phyloP scores from a whole-genome alignment of 257 asterid species.

The Plantago major region DNA sequence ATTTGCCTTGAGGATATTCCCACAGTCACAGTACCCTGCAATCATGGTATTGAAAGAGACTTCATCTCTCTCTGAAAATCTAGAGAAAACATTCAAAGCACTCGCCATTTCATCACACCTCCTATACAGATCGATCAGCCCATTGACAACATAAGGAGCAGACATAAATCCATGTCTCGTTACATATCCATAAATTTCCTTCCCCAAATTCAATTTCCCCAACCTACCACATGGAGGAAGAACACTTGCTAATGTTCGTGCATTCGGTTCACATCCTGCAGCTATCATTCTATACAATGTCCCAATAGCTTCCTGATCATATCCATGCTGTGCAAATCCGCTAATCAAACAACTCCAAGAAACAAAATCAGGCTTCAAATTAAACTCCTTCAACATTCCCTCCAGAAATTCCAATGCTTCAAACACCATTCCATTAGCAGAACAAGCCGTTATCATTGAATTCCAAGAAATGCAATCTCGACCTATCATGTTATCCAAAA shows the following conservation, averaged over 20 bases:
- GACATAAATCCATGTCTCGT: conserved; percentile 52
- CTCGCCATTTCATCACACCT: conserved; percentile 56
- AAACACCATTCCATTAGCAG: conserved; percentile 44
- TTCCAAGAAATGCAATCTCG: conserved; percentile 79
- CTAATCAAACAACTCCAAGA: conserved; percentile 75
- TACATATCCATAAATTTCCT: conserved; percentile 67
- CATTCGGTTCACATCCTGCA: conserved; percentile 54
- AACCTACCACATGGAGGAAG: conserved; percentile 74
- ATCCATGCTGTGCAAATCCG: conserved; percentile 65
- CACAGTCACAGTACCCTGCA: conserved; percentile 60
- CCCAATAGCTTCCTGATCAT: conserved; percentile 54
- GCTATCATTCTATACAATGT: conserved; percentile 47
- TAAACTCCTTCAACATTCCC: conserved; percentile 39
- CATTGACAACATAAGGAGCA: conserved; percentile 62
- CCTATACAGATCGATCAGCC: conserved; percentile 66
- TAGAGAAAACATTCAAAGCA: conserved; percentile 49
- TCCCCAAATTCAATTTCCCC: conserved; percentile 45
- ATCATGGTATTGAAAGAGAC: conserved; percentile 76
- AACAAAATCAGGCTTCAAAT: conserved; percentile 41
- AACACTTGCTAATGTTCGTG: conserved; percentile 50
- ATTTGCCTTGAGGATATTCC: conserved; percentile 47
- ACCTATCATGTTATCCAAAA: conserved; percentile 33
- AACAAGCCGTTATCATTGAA: conserved; percentile 61
- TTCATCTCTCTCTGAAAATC: conserved; percentile 49
- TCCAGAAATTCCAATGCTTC: conserved; percentile 47